Percentiles rank a stretch among this genome's conserved stretches.
These are phyloP conservation scores for Pistacia integerrima DNA, from an alignment of 345 rosid genomes.

Conservation along the genomic window DNA sequence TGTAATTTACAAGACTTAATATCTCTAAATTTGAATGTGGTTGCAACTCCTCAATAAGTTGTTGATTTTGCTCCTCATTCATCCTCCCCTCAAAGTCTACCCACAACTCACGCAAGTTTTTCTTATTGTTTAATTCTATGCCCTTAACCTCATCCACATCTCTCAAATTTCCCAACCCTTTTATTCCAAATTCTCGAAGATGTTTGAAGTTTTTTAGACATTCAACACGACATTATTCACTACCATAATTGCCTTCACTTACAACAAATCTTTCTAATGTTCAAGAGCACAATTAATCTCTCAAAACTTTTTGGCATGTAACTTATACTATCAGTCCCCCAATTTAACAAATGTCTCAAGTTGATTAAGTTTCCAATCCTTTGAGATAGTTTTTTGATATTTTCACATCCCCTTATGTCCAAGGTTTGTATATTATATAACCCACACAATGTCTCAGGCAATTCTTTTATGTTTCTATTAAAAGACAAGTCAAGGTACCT, in stretches of 20 bases:
- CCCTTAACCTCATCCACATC: not conserved
- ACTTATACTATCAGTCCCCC: rapidly evolving
- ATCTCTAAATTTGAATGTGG: constrained; percentile 22
- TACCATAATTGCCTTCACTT: not conserved
- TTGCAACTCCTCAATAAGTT: constrained; percentile 11
- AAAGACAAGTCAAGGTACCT: not conserved
- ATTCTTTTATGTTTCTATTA: not conserved
- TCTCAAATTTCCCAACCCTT: not conserved
- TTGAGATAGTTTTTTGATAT: not conserved
- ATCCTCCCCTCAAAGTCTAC: not conserved
- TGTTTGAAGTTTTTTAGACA: not conserved
- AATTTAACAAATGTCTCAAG: not conserved
- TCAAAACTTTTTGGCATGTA: constrained; percentile 11
- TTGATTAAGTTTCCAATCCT: constrained; percentile 8
- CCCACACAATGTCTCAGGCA: not conserved
- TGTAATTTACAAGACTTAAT: not conserved
- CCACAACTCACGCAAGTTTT: constrained; percentile 10
- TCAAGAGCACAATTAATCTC: not conserved
- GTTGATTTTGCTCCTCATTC: not conserved
- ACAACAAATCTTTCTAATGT: not conserved
- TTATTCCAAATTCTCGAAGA: not conserved
- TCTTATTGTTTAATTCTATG: not conserved
- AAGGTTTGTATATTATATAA: not conserved
- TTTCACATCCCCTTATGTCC: not conserved
- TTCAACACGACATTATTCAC: not conserved